Evolutionary conservation across 2,329 filamentous ascomycete genomes (phyloP).

Genomic region (Colletotrichum somersetense): DNA sequence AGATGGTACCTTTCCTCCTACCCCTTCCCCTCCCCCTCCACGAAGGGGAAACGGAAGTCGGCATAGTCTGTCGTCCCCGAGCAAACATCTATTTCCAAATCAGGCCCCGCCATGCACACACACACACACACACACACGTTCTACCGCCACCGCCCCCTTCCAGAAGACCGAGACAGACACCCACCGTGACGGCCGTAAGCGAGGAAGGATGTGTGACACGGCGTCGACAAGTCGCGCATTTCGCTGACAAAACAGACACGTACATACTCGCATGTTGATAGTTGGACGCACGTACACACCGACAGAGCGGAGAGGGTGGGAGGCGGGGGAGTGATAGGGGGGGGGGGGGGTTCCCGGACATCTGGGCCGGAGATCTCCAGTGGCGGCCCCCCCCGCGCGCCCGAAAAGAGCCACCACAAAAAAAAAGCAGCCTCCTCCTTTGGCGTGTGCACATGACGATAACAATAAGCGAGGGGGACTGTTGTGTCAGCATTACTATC

Average conservation of each 20-base stretch:
- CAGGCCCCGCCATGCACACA: background rate
- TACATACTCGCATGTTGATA: background rate
- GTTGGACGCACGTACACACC: background rate
- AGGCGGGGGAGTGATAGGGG: background rate
- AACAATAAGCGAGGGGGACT: no score
- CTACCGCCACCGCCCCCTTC: no score
- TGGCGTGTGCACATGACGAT: no score
- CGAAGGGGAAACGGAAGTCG: background rate
- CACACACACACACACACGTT: background rate
- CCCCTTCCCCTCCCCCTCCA: background rate
- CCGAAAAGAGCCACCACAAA: background rate
- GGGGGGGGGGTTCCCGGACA: background rate
- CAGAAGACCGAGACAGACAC: background rate
- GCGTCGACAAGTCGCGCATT: background rate
- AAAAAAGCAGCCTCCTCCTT: no score
- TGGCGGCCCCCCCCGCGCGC: background rate
- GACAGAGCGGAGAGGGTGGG: background rate
- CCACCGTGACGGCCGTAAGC: background rate
- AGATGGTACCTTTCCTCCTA: no score
- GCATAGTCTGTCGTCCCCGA: background rate
- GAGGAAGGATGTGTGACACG: background rate
- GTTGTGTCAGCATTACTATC: no score
- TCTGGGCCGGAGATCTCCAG: slow-evolving; percentile 20
- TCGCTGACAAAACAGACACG: background rate
- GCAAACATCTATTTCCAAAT: background rate